phyloP scores from a whole-genome alignment of 1,284 basidiomycete species.

The Clitocybe nebularis region DNA sequence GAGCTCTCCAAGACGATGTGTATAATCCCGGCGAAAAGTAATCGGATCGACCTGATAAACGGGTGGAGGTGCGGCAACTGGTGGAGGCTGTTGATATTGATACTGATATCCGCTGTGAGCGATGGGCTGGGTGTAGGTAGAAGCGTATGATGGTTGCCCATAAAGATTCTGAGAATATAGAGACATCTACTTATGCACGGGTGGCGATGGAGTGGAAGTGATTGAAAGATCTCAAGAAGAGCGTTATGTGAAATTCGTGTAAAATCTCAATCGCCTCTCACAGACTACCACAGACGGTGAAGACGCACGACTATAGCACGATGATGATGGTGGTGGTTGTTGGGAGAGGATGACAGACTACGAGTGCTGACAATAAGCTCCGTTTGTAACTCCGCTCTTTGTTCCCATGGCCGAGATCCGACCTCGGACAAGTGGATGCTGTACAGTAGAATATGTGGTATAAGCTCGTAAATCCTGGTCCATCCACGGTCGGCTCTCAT shows the following conservation, averaged over 20 bases:
- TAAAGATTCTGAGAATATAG: slow-evolving; percentile 38
- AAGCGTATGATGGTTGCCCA: slow-evolving; percentile 33
- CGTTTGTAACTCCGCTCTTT: slow-evolving; percentile 32
- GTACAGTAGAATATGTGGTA: no score
- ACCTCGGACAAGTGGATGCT: no score
- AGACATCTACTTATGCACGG: slow-evolving; percentile 29
- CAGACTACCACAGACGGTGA: slow-evolving; percentile 30
- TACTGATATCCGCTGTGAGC: slow-evolving; percentile 37
- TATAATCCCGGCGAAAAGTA: slow-evolving; percentile 80
- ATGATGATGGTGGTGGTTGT: slow-evolving; percentile 37
- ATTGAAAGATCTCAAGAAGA: slow-evolving; percentile 15
- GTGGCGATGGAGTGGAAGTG: slow-evolving; percentile 2
- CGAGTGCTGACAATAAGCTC: slow-evolving; percentile 20
- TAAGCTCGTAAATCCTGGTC: no score
- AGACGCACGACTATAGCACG: slow-evolving; percentile 27
- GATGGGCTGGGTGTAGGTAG: slow-evolving; percentile 38
- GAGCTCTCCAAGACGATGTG: slow-evolving; percentile 75
- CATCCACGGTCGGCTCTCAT: no score
- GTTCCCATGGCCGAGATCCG: no score
- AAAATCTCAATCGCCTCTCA: slow-evolving; percentile 31
- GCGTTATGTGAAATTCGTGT: slow-evolving; percentile 18
- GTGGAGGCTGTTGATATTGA: slow-evolving; percentile 45
- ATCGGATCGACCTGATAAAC: slow-evolving; percentile 64
- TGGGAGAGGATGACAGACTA: slow-evolving; percentile 22
- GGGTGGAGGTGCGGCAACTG: slow-evolving; percentile 37